Base-by-base conservation (phyloP, 306 rosid genomes). In the Lablab purpureus region DNA sequence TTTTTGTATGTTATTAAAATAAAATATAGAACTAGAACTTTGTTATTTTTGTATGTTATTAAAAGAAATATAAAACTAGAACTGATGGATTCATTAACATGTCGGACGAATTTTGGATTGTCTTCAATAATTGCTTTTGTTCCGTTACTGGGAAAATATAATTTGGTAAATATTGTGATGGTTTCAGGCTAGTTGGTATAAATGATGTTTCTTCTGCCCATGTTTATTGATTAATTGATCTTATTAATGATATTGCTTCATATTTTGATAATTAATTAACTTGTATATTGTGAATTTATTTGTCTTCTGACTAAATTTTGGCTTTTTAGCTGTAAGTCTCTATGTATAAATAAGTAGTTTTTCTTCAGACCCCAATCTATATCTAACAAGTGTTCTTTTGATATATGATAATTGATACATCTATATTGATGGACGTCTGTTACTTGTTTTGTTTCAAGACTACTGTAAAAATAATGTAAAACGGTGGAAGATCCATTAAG, bases 381-480 rank as follows among this genome's bases (percentile, higher is more conserved):
- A 18, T 41, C 55, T 21, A 18, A 36, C 73, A 27, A 49, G 67
- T 28, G 40, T 8, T 47, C 7, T 22, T 56, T 49, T 9, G 23
- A 49, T 49, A 32, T 56, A 36, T 9, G 23, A 49, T 49, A 32
- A 32, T 32, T 32, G 6, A 32, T 32, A 3, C 40, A 5, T 34
- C 40, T 30, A 30, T 30, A 2, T 30, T 3, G 34, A 4, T 30
- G 34, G 34, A 30, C 4, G 34, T 1, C 34, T 30, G 80, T 54
- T 46, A 46, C 18, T 14, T 47, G 54, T 47, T 47, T 15, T 14
- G 14, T 50, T 47, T 27, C 12, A 36, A 12, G 66, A 55, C 50
- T 74, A 27, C 19, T 71, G 7, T 27, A 55, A 76, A 71, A 83
- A 40, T 19, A 65, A 37, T 67, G 60, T 7, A 5, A 13, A 13